Base-by-base conservation (phyloP, 495 filamentous ascomycete species). In the Penicillium steckii region DNA sequence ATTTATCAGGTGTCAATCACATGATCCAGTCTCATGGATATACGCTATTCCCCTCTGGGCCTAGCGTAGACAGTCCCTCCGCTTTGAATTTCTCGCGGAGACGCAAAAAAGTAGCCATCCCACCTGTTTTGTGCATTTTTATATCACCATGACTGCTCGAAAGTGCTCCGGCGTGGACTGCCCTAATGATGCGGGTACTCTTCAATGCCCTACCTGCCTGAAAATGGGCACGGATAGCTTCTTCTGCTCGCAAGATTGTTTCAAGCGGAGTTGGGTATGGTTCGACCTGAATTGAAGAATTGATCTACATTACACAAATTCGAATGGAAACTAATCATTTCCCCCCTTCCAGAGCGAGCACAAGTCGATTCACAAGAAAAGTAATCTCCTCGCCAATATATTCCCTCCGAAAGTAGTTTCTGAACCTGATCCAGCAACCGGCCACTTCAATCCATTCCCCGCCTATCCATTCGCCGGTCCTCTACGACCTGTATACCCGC, bases 191-290 rank as follows among this genome's bases (percentile, higher is more conserved):
- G 90, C 90, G 35, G 85, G 90, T 27, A 75, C 84, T 21, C 73
- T 97, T 10, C 91, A 97, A 67, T 98, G 94, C 75, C 94, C 94
- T 22, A 97, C 88, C 41, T 98, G 94, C 61, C 77, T 96, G 52
- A 96, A 92, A 70, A 69, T 89, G 45, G 91, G 88, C 43, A 92
- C 88, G 62, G 90, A 93, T 65, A 94, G 90, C 73, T 96, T 83
- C 70, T 98, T 97, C 78, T 98, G 94, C 76, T 91, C 91, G 9
- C 95, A 98, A 66, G 95, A 97, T 62, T 98, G 94, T 80, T 98
- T 98, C 76, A 97, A 96, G 78, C 84, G 83, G 65, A 97, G 90
- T 75, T 98, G 94, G 94, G 94, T 97, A 82, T 65, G 86, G 50
- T 24, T 56, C 50, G n/a, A 37, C 33, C 33, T 2, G 18, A 15